A percentile compares a stretch with the other conserved stretches of the same genome.
These are phyloP conservation scores for Mycena alexandri DNA, from an alignment of 768 basidiomycete genomes.

Conservation along the genomic window DNA sequence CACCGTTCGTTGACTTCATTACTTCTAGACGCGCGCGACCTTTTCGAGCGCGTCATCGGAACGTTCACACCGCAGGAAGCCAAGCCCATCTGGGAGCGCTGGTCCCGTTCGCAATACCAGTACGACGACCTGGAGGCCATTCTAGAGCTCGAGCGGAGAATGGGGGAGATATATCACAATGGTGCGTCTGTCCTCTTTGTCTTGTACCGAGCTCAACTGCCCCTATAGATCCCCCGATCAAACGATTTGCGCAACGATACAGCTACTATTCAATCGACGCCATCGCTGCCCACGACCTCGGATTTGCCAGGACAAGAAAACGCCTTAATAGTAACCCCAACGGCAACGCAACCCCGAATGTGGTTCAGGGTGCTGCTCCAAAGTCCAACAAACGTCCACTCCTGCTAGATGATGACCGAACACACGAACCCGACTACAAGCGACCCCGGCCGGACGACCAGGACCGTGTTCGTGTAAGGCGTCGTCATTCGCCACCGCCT, in stretches of 20 bases:
- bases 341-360: not conserved
- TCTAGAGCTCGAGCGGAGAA: constrained; percentile 84
- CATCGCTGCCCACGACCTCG: constrained; percentile 90
- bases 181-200: constrained; percentile 76
- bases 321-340: not conserved
- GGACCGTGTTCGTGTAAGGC: constrained; percentile 57
- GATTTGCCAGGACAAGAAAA: constrained; percentile 69
- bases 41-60: constrained; percentile 91
- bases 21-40: constrained; percentile 86
- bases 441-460: constrained; percentile 45
- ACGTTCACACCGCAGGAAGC: constrained; percentile 85
- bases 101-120: constrained; percentile 95
- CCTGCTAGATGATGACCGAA: constrained; percentile 48
- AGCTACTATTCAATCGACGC: constrained; percentile 88
- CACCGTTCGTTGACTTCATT: constrained; percentile 19
- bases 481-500: constrained; percentile 60
- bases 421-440: constrained; percentile 54
- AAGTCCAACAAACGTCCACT: constrained; percentile 46
- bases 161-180: constrained; percentile 87
- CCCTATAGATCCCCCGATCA: constrained; percentile 91
- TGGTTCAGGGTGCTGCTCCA: not conserved
- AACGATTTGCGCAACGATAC: constrained; percentile 90
- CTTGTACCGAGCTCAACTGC: too few species aligned
- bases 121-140: constrained; percentile 93
- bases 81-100: constrained; percentile 92